Base-by-base conservation (phyloP, 2,329 filamentous ascomycete species). In the Esteya vermicola region DNA sequence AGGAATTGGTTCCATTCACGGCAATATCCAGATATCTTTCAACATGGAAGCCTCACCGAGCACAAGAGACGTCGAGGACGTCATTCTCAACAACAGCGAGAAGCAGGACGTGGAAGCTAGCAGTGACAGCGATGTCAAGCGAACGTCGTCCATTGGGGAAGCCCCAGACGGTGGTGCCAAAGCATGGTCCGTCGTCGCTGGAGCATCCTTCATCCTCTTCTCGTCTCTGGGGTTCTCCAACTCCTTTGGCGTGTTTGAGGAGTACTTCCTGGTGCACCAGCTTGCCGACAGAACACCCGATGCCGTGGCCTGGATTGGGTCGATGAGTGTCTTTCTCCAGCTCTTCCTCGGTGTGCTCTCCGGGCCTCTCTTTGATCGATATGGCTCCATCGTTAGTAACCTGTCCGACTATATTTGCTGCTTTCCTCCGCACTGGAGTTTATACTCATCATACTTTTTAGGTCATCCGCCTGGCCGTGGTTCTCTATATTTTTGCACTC, bases 391-490 rank as follows among this genome's bases (percentile, higher is more conserved):
- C 52, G 58, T 62, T 47, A 22, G 39, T 25, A 22, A 25, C 16
- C 64, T n/a, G 50, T 69, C 4, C 18, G n/a, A 2, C 18, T 26
- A 1, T 21, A 14, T 38, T 22, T 20, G 28, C 19, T 10, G 14
- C 2, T n/a, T 38, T 12, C 9, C 3, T n/a, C n/a, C n/a, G n/a
- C n/a, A n/a, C n/a, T n/a, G n/a, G n/a, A n/a, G n/a, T n/a, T 27
- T 19, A 18, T 28, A 5, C 26, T 28, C n/a, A 6, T 28, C 26
- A 16, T n/a, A 13, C 34, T 25, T 12, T 18, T 33, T 62, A 70
- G 41, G 56, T 70, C 9, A 70, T 72, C 50, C 55, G 72, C 3
- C 59, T 70, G 43, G 67, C 72, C 52, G 68, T 70, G 51, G 55
- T 70, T 39, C 63, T 67, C 42, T 63, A 64, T 10, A 60, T 72